phyloP scores from a whole-genome alignment of 371 early-diverging fungal species.

The Mucor piriformis region DNA sequence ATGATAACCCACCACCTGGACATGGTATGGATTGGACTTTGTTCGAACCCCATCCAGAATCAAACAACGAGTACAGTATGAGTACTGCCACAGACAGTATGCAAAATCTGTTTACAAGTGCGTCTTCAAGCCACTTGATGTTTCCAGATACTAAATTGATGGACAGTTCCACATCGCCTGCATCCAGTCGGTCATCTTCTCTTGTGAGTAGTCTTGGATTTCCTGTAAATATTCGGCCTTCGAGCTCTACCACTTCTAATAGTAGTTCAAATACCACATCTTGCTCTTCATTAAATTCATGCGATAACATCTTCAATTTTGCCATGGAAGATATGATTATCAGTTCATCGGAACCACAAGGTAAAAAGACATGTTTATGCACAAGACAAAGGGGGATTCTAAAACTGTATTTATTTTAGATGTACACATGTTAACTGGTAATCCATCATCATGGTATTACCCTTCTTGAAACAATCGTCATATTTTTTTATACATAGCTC shows the following conservation, averaged over 20 bases:
- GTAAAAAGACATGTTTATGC: not conserved
- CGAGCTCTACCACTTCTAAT: constrained; percentile 14
- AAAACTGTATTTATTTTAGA: not conserved
- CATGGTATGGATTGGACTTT: constrained; percentile 24
- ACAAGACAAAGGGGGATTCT: not conserved
- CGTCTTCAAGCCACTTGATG: not conserved
- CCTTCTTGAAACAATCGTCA: not conserved
- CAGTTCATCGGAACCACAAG: constrained; percentile 5
- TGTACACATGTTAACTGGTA: constrained; percentile 1
- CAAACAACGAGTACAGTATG: not conserved
- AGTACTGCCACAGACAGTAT: not conserved
- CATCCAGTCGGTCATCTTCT: constrained; percentile 12
- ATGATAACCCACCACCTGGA: constrained; percentile 4
- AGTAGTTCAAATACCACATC: constrained; percentile 16
- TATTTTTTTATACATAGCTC: not conserved
- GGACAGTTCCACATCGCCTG: not conserved
- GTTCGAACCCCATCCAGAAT: constrained; percentile 8
- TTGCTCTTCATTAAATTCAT: constrained; percentile 18
- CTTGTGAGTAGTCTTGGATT: constrained; percentile 5
- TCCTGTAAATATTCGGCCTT: constrained; percentile 15
- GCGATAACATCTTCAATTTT: constrained; percentile 18
- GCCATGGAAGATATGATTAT: constrained; percentile 18
- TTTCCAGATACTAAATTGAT: constrained; percentile 1
- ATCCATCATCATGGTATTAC: not conserved
- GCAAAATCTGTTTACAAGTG: not conserved